Evolutionary conservation across 805 yeast genomes (phyloP).

Genomic region (Priceomyces haplophilus): DNA sequence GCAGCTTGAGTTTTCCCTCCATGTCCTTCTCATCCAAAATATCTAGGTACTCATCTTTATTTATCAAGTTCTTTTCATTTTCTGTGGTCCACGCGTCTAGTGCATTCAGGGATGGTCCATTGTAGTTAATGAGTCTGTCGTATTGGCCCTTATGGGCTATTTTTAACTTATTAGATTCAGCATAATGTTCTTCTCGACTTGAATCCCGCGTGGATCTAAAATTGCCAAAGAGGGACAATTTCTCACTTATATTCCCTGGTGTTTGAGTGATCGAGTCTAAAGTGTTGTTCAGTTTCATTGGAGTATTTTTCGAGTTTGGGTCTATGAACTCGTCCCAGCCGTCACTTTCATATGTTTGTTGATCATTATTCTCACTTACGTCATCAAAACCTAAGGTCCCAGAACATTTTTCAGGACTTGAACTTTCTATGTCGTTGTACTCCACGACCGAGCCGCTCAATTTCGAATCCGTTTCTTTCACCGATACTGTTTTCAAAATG

Average conservation of each 20-base stretch:
- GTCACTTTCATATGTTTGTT: conserved; percentile 18
- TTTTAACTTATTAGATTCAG: conserved; percentile 29
- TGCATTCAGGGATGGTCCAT: not conserved
- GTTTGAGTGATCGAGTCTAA: not conserved
- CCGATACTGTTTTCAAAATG: not conserved
- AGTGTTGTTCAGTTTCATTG: conserved; percentile 19
- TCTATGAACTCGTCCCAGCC: conserved; percentile 42
- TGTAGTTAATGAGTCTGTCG: conserved; percentile 8
- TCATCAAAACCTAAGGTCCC: conserved; percentile 29
- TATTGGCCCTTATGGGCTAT: conserved; percentile 31
- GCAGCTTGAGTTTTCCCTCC: conserved; percentile 25
- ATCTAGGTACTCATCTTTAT: conserved; percentile 23
- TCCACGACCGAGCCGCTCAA: conserved; percentile 15
- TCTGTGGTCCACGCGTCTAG: not conserved
- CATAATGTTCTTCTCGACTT: too few species aligned
- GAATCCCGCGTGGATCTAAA: not conserved
- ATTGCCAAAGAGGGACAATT: not conserved
- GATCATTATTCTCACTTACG: conserved; percentile 16
- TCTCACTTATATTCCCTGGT: not conserved
- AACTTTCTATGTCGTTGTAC: conserved; percentile 20
- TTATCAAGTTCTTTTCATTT: conserved; percentile 28
- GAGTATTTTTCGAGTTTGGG: conserved; percentile 19
- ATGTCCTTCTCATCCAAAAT: conserved; percentile 33
- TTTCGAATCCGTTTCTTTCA: conserved; percentile 4
- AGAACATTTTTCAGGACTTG: conserved; percentile 38